Evolutionary conservation across 805 yeast species (phyloP), one percentile per base, ranked within the genome.

Genomic region (Candida ficus): DNA sequence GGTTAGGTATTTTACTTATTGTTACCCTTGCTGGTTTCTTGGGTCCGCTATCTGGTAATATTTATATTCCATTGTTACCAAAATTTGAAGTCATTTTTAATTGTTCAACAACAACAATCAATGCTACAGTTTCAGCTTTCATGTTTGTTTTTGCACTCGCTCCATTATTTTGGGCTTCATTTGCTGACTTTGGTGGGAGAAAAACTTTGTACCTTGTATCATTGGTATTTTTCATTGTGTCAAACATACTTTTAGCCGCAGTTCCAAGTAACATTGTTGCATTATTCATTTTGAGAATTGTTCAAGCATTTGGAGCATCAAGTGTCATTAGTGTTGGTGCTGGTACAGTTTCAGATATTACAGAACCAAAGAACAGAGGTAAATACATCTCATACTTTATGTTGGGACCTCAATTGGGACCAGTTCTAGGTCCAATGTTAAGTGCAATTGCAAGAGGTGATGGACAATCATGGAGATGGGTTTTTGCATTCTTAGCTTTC

Each of bases 271-370:
- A 83, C 27, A 78, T 81, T 23, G 82, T 82, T 0, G 83, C 91
- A 0, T 68, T 86, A 1, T 74, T 82, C 27, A 72, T 88, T 4
- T 66, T 87, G 3, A 66, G 78, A 44, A 59, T 83, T 4, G 81
- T 90, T 2, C 88, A 83, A 52, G 91, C 89, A 2, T 68, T 89
- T 53, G 95, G 95, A 28, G 95, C 93, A 0, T 76, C 87, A 44
- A 82, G 91, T 3, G 96, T 89, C 0, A 95, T 89, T 57, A 78
- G 95, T 16, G 82, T 87, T 22, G 96, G 96, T 1, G 95, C 96
- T 0, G 96, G 95, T 2, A 85, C 95, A 0, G 80, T 89, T 16
- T 77, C 87, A 22, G 97, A 89, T 58, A 60, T 89, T 25, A 81
- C 72, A 45, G 68, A 76, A 8, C 80, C 82, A 16, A 69, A 74